Evolutionary conservation across 495 filamentous ascomycete species (phyloP).

Genomic region (Haplographium delicatum): DNA sequence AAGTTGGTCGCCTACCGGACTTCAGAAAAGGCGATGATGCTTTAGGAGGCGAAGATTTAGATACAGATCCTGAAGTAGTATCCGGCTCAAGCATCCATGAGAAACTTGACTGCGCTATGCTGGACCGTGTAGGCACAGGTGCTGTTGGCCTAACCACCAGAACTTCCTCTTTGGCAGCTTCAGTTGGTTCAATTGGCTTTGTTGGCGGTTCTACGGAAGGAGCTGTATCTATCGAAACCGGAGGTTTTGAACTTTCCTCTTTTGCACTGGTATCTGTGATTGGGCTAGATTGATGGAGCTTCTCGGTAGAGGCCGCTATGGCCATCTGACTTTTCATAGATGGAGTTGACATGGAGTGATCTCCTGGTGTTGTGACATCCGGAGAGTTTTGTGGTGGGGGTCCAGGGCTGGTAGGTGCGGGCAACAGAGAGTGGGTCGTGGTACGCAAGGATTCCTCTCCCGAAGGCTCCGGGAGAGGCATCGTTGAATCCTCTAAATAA

Average conservation of each 20-base stretch:
- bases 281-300: conserved; percentile 1
- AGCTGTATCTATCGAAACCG: not conserved
- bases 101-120: conserved; percentile 79
- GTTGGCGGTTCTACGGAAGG: not conserved
- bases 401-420: not conserved
- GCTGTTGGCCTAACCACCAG: conserved; percentile 20
- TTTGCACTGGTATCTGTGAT: not conserved
- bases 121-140: conserved; percentile 55
- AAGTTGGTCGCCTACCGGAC: conserved; percentile 14
- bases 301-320: not conserved
- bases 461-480: conserved; percentile 21
- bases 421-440: not conserved
- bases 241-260: not conserved
- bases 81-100: conserved; percentile 86
- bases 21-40: conserved; percentile 38
- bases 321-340: not conserved
- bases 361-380: not conserved
- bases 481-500: conserved; percentile 58
- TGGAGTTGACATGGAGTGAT: not conserved
- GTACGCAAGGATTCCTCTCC: not conserved
- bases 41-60: conserved; percentile 37
- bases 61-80: conserved; percentile 24
- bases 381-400: conserved; percentile 4
- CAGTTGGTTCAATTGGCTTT: conserved; percentile 21
- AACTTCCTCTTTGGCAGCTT: conserved; percentile 43